Base-by-base conservation (phyloP, 2,329 filamentous ascomycete genomes). In the Colletotrichum liriopes region DNA sequence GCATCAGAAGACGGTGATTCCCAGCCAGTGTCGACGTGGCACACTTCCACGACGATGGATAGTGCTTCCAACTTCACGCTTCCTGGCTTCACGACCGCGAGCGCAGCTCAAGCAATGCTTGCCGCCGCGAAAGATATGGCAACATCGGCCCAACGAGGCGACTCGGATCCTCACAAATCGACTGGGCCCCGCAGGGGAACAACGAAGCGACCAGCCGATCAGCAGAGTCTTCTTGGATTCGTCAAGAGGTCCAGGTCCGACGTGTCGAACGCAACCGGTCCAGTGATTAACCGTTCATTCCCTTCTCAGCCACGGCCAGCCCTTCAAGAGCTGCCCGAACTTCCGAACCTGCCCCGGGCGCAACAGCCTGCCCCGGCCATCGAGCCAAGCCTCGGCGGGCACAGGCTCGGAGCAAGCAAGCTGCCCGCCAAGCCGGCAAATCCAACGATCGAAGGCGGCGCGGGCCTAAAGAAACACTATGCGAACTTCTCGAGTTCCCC, bases 71-170 rank as follows among this genome's bases (percentile, higher is more conserved):
- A 82, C 0, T 93, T 93, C 72, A 92, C 90, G 37, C 81, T 89
- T 11, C 83, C 87, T 0, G 90, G 89, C 0, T 93, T 94, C 74
- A 89, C 89, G n/a, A 89, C 89, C 12, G 90, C 91, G 2, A 86
- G 86, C 12, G 83, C 87, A 26, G 90, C 92, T 75, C 86, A 86
- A 64, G 81, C 79, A 11, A 78, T 86, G 23, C 71, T 79, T 35
- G 80, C 80, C 0, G 80, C 83, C 20, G 75, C 79, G 5, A 76
- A 76, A 3, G 71, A 70, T 23, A 72, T 72, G 49, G 74, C 76
- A 39, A 43, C 64, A 7, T 74, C 65, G 18, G 59, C 55, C 23
- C 63, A 61, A 58, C 71, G 54, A 71, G 66, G 73, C 65, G 62
- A 61, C 73, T 26, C 77, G 16, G 74, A 77, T 5, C 61, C 39